Base-by-base conservation (phyloP, 2,329 filamentous ascomycete species). In the Eutypa lata region DNA sequence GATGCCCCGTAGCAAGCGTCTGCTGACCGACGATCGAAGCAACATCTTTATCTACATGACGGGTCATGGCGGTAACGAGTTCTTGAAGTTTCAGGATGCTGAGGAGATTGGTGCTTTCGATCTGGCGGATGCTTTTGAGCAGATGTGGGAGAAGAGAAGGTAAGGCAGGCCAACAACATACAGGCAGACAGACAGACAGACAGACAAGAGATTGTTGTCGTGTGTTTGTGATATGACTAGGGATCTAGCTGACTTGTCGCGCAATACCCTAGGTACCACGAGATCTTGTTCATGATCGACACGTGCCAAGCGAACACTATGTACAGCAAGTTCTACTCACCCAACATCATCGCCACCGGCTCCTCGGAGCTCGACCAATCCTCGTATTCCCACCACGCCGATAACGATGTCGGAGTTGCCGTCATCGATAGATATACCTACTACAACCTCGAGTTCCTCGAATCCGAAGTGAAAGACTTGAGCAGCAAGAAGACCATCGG, bases 131-230 rank as follows among this genome's bases (percentile, higher is more conserved):
- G 94, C 94, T 0, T 97, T 99, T 70, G 91, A 95, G 73, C 93
- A 99, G 77, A 99, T 99, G 94, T 97, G 92, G 90, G 94, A 99
- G 80, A 99, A 99, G 84, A 95, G 95, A 77, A 87, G 94, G 78
- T 87, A 71, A n/a, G 69, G n/a, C n/a, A n/a, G n/a, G n/a, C n/a
- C n/a, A n/a, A n/a, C n/a, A n/a, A n/a, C n/a, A n/a, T n/a, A n/a
- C n/a, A n/a, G n/a, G n/a, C n/a, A n/a, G n/a, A n/a, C n/a, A n/a
- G n/a, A n/a, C n/a, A n/a, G n/a, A n/a, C n/a, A n/a, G n/a, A n/a
- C n/a, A n/a, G n/a, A n/a, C n/a, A n/a, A n/a, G n/a, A n/a, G n/a
- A n/a, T n/a, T n/a, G n/a, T n/a, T n/a, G n/a, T n/a, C n/a, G n/a
- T n/a, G n/a, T n/a, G n/a, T n/a, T n/a, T n/a, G n/a, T n/a, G n/a